Conservation (phyloP, 2,329 filamentous ascomycete genomes). For the Trichoderma sp. region DNA sequence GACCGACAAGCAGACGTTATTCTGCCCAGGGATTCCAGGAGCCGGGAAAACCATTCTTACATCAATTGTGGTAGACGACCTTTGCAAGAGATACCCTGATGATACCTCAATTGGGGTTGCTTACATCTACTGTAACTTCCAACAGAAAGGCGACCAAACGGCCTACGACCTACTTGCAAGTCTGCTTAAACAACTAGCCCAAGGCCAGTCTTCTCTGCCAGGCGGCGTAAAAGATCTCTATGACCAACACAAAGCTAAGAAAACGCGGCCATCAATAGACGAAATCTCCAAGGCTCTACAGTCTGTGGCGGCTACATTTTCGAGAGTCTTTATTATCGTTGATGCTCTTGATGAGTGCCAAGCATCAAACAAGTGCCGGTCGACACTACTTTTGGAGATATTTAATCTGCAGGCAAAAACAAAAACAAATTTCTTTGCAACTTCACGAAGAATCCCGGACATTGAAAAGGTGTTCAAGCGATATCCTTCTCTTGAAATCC, state of each 20-base stretch:
- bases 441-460: neutral
- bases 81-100: neutral
- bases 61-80: neutral
- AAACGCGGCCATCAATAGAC: neutral
- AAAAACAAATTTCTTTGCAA: neutral
- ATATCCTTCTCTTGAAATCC: neutral
- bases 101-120: neutral
- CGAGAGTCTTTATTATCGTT: neutral
- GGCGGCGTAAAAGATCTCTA: neutral
- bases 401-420: neutral
- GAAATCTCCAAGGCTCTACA: neutral
- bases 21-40: neutral
- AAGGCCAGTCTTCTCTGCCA: neutral
- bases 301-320: neutral
- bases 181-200: neutral
- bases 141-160: neutral
- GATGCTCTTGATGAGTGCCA: neutral
- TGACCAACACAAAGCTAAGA: neutral
- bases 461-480: neutral
- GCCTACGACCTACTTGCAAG: neutral
- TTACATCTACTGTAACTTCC: neutral
- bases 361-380: neutral
- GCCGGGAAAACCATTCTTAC: neutral
- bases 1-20: neutral
- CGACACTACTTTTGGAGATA: neutral